Evolutionary conservation across 305 asterid genomes (phyloP), one percentile per base, ranked within the genome.

Genomic region (Solanum hybrid): DNA sequence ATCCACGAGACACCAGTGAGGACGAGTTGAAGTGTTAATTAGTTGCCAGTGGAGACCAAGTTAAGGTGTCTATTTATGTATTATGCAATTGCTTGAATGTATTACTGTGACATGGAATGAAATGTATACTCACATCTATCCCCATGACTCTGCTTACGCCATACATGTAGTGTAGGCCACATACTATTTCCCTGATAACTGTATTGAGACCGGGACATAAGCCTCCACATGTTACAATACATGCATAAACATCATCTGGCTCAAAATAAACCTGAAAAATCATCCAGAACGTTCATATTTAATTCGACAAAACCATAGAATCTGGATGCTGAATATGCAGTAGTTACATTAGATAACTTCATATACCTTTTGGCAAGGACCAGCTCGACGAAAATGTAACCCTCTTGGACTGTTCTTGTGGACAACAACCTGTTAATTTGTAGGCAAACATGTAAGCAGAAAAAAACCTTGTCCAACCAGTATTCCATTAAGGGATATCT

Each of bases 121-220:
- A 85, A 71, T 46, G 87, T 69, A 29, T 76, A 79, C 96, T 94
- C 92, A 97, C 99, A 88, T 94, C 91, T 92, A 97, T 97, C 46
- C 99, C 99, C 36, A 92, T 89, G 46, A 97, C 99, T 26, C 90
- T 92, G 40, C 89, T 94, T 29, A 95, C 99, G 64, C 98, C 99
- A 88, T 97, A 96, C 98, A 96, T 96, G 88, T 96, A 91, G 80
- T 95, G 85, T 86, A 97, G 91, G 90, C 98, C 94, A 32, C 98
- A 96, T 8, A 97, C 99, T 36, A 97, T 93, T 92, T 97, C 99
- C 91, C 99, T 92, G 89, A 95, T 96, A 88, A 97, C 99, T 6
- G 99, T 96, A 91, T 97, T 97, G 87, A 97, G 94, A 31, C 99
- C 99, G n/a, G 99, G 99, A 92, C 99, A 97, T 90, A 97, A 90